A percentile compares a stretch with the other conserved stretches of the same genome.
phyloP scores from a whole-genome alignment of 345 rosid species.

The Balakata baccata region DNA sequence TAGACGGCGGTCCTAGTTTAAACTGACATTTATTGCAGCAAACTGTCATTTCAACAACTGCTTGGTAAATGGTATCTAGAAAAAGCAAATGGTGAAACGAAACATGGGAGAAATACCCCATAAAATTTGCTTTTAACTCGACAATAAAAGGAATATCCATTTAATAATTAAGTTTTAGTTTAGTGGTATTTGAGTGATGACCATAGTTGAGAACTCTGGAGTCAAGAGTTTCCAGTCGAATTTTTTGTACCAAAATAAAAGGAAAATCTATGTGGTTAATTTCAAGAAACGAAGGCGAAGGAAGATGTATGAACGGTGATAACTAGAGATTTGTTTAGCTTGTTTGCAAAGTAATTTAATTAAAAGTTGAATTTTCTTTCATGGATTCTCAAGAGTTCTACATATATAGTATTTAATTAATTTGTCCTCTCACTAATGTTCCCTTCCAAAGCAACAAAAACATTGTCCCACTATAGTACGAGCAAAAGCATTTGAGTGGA shows the following conservation, averaged over 20 bases:
- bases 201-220: no score
- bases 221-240: no score
- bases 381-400: not conserved
- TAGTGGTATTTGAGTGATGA: no score
- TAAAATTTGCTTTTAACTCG: no score
- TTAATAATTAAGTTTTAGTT: no score
- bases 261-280: no score
- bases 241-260: no score
- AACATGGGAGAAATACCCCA: not conserved
- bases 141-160: no score
- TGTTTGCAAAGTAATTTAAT: not conserved
- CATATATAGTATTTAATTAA: not conserved
- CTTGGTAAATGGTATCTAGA: constrained; percentile 1
- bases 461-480: not conserved
- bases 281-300: no score
- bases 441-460: not conserved
- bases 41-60: constrained; percentile 6
- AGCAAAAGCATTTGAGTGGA: not conserved
- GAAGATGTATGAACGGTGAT: not conserved
- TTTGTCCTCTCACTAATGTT: not conserved
- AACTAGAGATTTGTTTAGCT: not conserved
- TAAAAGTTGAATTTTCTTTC: not conserved
- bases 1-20: not conserved
- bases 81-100: not conserved
- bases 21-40: not conserved